phyloP scores from a whole-genome alignment of 257 asterid species.

The Salvia hispanica region DNA sequence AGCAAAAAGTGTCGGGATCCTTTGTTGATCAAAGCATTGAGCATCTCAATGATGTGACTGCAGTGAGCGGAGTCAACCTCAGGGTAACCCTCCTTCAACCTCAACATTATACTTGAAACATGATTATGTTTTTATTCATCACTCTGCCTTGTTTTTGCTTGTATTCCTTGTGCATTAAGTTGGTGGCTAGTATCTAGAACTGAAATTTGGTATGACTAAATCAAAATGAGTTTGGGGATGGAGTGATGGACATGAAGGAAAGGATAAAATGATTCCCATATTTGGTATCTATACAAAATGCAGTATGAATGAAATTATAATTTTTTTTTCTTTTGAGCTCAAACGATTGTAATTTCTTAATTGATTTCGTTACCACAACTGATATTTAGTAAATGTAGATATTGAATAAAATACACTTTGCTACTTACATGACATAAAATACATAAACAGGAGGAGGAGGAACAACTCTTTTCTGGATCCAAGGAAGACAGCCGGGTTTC shows the following conservation, averaged over 20 bases:
- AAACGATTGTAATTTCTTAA: too few species aligned
- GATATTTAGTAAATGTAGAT: too few species aligned
- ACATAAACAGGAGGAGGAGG: constrained; percentile 89
- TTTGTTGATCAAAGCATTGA: constrained; percentile 91
- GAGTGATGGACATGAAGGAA: too few species aligned
- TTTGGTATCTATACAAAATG: too few species aligned
- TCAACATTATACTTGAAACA: constrained; percentile 17
- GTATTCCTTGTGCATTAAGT: constrained; percentile 9
- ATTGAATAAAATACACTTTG: background rate
- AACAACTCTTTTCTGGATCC: constrained; percentile 82
- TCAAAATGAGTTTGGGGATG: too few species aligned
- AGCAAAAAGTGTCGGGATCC: constrained; percentile 86
- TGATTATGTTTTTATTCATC: constrained; percentile 15
- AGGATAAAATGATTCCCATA: too few species aligned
- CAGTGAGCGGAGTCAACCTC: constrained; percentile 94
- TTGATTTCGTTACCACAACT: too few species aligned
- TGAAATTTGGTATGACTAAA: too few species aligned
- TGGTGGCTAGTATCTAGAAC: background rate
- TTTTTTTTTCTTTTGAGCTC: too few species aligned
- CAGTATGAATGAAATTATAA: too few species aligned
- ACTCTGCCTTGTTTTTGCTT: constrained; percentile 1
- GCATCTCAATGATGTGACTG: constrained; percentile 97
- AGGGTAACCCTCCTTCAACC: constrained; percentile 58
- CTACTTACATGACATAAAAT: constrained; percentile 24
- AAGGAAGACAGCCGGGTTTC: constrained; percentile 86